These are phyloP conservation scores for Neoboletus magnificus DNA, from an alignment of 768 basidiomycete species.

Conservation along the genomic window DNA sequence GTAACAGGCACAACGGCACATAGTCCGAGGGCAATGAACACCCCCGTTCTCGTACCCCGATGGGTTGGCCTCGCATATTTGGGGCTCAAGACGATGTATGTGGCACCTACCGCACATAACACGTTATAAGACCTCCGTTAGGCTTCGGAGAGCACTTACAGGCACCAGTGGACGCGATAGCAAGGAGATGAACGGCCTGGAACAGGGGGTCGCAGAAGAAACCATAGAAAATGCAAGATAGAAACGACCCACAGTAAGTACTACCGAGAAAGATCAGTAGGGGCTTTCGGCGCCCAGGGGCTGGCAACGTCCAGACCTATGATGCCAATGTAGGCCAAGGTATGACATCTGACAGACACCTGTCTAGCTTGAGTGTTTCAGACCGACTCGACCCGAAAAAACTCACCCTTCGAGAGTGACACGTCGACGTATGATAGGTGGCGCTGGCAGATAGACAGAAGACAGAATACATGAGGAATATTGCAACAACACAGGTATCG, in stretches of 20 bases:
- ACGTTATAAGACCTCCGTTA: background rate
- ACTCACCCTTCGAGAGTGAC: constrained; percentile 68
- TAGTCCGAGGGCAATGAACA: constrained; percentile 78
- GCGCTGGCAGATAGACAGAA: constrained; percentile 71
- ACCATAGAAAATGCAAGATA: constrained; percentile 73
- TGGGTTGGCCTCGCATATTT: constrained; percentile 74
- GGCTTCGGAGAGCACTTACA: constrained; percentile 42
- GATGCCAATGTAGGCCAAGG: constrained; percentile 80
- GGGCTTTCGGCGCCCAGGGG: background rate
- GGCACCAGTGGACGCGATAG: constrained; percentile 50
- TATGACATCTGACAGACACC: constrained; percentile 60
- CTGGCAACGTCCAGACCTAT: constrained; percentile 40
- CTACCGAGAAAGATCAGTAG: constrained; percentile 24
- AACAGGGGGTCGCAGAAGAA: constrained; percentile 63
- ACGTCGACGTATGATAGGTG: constrained; percentile 66
- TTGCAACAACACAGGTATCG: constrained; percentile 55
- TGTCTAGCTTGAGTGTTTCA: constrained; percentile 25
- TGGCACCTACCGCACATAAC: constrained; percentile 44
- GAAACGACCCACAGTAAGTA: constrained; percentile 78
- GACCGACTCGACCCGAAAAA: background rate
- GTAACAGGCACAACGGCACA: constrained; percentile 64
- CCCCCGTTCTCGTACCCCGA: constrained; percentile 68
- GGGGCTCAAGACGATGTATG: constrained; percentile 76
- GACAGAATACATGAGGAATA: constrained; percentile 71
- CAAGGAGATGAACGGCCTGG: constrained; percentile 52